A percentile compares a stretch with the other conserved stretches of the same genome.
Conservation (phyloP, 768 basidiomycete genomes). For the Calocera viscosa region DNA sequence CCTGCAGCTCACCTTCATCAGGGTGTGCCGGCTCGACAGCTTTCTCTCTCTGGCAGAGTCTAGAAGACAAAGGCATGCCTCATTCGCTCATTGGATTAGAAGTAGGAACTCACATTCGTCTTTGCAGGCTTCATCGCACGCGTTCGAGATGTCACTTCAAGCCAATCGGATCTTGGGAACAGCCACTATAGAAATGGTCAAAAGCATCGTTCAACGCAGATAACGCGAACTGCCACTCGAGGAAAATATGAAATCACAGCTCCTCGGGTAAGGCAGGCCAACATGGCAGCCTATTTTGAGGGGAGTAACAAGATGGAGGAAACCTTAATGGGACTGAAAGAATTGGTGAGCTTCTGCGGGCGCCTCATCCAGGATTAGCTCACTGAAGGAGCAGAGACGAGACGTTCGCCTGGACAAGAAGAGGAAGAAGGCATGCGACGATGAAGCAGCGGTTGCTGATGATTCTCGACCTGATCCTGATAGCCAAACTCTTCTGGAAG, state of each 20-base stretch:
- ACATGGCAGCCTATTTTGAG: constrained; percentile 26
- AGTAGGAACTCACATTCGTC: not conserved
- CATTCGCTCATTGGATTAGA: not conserved
- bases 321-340: not conserved
- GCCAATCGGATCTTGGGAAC: not conserved
- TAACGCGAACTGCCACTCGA: not conserved
- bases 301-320: constrained; percentile 18
- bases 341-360: not conserved
- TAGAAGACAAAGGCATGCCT: not conserved
- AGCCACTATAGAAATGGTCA: not conserved
- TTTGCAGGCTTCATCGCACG: not conserved
- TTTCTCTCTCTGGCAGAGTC: not conserved
- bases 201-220: not conserved
- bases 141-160: not conserved
- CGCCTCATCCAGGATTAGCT: not conserved
- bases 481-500: not conserved
- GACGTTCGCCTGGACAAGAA: not conserved
- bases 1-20: not conserved
- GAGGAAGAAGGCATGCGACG: not conserved
- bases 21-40: not conserved
- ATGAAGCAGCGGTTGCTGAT: not conserved
- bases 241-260: not conserved
- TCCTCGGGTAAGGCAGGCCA: constrained; percentile 22
- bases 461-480: not conserved
- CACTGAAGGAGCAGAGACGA: not conserved